Percentiles rank a stretch among this genome's conserved stretches.
Evolutionary conservation across 2,329 filamentous ascomycete genomes (phyloP).

Genomic region (Cladosporium oxysporum): DNA sequence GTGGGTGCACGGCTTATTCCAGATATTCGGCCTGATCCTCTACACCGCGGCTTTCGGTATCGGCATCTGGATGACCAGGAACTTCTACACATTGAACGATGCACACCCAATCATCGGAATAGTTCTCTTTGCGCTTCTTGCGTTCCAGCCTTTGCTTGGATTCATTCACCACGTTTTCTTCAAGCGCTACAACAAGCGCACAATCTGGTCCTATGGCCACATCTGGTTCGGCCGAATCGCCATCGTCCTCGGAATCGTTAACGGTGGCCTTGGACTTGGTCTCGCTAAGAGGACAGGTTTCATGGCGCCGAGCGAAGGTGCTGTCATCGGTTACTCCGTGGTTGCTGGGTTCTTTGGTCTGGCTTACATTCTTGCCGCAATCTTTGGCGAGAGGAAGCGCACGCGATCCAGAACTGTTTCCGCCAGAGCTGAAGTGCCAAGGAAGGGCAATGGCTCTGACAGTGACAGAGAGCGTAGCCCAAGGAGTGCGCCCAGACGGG

Average conservation of each 20-base stretch:
- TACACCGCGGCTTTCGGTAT: conserved; percentile 54
- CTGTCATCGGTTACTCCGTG: conserved; percentile 52
- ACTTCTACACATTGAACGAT: conserved; percentile 35
- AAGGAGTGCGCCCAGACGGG: conserved; percentile 9
- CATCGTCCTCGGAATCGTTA: conserved; percentile 57
- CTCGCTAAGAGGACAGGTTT: conserved; percentile 45
- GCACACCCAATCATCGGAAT: conserved; percentile 58
- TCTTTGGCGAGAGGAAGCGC: conserved; percentile 24
- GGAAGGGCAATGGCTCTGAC: background rate
- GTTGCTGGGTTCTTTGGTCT: conserved; percentile 52
- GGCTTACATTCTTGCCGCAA: conserved; percentile 40
- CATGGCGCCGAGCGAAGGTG: conserved; percentile 33
- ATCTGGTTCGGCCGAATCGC: conserved; percentile 56
- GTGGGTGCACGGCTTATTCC: conserved; percentile 50
- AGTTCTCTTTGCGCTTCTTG: conserved; percentile 51
- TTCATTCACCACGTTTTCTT: conserved; percentile 55
- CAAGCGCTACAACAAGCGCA: conserved; percentile 49
- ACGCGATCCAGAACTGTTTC: conserved; percentile 1
- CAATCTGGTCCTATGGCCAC: conserved; percentile 52
- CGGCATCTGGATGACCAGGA: conserved; percentile 51
- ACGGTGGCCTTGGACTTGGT: conserved; percentile 57
- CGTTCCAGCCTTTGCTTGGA: conserved; percentile 59
- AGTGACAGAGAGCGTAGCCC: conserved; percentile 14
- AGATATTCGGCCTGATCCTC: conserved; percentile 52
- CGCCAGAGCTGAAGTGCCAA: conserved; percentile 7